Conservation (phyloP, 2,329 filamentous ascomycete genomes). For the Dactylella cylindrospora region DNA sequence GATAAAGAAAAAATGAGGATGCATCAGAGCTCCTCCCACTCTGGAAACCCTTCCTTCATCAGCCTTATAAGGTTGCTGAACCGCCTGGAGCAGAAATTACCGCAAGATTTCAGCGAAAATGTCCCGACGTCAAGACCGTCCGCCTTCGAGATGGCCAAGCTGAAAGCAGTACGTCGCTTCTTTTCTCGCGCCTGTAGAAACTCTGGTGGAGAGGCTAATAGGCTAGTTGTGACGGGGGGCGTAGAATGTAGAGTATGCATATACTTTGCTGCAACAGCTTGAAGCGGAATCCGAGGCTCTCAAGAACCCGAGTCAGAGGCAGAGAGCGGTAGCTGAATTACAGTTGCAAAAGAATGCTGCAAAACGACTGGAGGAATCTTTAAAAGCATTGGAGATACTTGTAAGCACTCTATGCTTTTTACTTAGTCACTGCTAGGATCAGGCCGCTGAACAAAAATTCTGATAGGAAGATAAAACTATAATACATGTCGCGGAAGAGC, state of each 20-base stretch:
- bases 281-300: slow-evolving; percentile 14
- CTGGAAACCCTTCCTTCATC: slow-evolving; percentile 20
- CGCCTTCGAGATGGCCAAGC: slow-evolving; percentile 40
- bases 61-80: slow-evolving; percentile 36
- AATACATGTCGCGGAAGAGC: slow-evolving; percentile 30
- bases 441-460: no score
- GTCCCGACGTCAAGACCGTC: slow-evolving; percentile 27
- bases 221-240: not conserved
- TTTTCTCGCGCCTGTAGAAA: slow-evolving; percentile 3
- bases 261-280: slow-evolving; percentile 24
- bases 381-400: slow-evolving; percentile 19
- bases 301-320: slow-evolving; percentile 39
- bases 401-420: not conserved
- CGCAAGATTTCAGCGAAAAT: slow-evolving; percentile 10
- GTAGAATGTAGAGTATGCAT: slow-evolving; percentile 41
- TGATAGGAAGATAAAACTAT: slow-evolving; percentile 41
- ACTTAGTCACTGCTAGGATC: not conserved
- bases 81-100: slow-evolving; percentile 40
- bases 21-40: slow-evolving; percentile 38
- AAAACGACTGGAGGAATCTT: slow-evolving; percentile 26
- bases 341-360: slow-evolving; percentile 20
- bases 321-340: slow-evolving; percentile 25
- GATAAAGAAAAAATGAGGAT: slow-evolving; percentile 25
- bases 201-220: no score
- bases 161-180: slow-evolving; percentile 43